Conservation (phyloP, 805 yeast species). For the Lipomyces spencermartinsiae region DNA sequence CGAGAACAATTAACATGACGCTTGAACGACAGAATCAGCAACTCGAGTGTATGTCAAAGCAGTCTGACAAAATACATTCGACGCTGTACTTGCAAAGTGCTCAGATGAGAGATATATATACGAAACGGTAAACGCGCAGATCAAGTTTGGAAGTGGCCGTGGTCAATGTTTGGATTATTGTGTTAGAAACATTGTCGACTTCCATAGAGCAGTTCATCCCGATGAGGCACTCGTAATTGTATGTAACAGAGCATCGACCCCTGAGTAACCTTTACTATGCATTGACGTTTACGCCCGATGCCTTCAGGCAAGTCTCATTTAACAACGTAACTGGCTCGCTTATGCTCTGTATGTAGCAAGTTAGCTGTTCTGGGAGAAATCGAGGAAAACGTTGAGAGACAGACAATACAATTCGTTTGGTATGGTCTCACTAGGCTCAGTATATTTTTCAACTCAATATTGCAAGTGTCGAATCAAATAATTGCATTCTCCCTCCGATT, state of each 20-base stretch:
- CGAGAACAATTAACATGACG: conserved; percentile 75
- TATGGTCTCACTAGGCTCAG: neutral
- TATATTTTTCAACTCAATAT: neutral
- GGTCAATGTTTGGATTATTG: neutral
- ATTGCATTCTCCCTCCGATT: neutral
- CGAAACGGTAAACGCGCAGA: neutral
- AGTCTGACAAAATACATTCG: neutral
- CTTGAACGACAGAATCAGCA: conserved; percentile 78
- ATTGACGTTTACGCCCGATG: neutral
- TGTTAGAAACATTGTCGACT: neutral
- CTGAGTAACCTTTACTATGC: neutral
- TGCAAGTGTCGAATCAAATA: neutral
- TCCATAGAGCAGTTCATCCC: neutral
- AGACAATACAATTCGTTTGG: neutral
- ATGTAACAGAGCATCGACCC: neutral
- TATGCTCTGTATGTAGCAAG: too few species aligned
- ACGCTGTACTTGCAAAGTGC: neutral
- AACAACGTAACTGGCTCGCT: neutral
- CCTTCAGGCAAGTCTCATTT: neutral
- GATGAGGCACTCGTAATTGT: neutral
- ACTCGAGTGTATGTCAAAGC: neutral
- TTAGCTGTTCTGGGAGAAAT: too few species aligned
- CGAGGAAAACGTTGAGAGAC: neutral
- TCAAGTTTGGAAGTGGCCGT: neutral
- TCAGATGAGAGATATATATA: neutral